Percentiles rank a stretch among this genome's conserved stretches.
phyloP scores from a whole-genome alignment of 1,284 basidiomycete genomes.

The Schizophyllum amplum region DNA sequence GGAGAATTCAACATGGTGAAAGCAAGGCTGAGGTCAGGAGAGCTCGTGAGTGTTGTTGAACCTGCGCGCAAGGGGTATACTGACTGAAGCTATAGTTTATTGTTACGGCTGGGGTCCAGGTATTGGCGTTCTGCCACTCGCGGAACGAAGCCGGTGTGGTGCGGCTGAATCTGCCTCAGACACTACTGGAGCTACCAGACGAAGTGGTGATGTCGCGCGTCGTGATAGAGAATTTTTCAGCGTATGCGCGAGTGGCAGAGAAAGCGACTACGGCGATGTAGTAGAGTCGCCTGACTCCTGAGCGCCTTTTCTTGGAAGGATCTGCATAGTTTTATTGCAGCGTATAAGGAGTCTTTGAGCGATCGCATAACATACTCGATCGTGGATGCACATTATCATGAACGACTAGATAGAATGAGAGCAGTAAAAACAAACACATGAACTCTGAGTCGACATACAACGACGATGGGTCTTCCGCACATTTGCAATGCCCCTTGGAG shows the following conservation, averaged over 20 bases:
- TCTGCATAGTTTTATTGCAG: no score
- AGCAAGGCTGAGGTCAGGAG: slow-evolving; percentile 36
- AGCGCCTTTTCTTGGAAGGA: not conserved
- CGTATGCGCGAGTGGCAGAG: slow-evolving; percentile 27
- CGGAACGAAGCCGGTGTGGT: slow-evolving; percentile 30
- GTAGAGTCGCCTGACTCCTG: not conserved
- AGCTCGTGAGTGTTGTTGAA: slow-evolving; percentile 33
- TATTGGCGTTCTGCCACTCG: slow-evolving; percentile 48
- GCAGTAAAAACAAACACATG: no score
- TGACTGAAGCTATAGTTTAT: slow-evolving; percentile 35
- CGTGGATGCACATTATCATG: no score
- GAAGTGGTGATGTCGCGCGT: slow-evolving; percentile 30
- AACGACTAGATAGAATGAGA: no score
- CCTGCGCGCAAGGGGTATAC: no score
- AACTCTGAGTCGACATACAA: no score
- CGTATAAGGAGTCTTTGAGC: no score
- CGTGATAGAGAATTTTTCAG: slow-evolving; percentile 31
- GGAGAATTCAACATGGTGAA: slow-evolving; percentile 35
- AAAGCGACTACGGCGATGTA: slow-evolving; percentile 6
- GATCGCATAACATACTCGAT: no score
- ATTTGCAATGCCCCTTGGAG: no score
- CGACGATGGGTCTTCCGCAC: no score
- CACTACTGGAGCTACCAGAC: slow-evolving; percentile 22
- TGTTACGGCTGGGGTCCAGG: slow-evolving; percentile 34
- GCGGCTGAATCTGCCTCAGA: slow-evolving; percentile 34